Conservation (phyloP, 352 stramenopile species). For the Phytophthora sp. region DNA sequence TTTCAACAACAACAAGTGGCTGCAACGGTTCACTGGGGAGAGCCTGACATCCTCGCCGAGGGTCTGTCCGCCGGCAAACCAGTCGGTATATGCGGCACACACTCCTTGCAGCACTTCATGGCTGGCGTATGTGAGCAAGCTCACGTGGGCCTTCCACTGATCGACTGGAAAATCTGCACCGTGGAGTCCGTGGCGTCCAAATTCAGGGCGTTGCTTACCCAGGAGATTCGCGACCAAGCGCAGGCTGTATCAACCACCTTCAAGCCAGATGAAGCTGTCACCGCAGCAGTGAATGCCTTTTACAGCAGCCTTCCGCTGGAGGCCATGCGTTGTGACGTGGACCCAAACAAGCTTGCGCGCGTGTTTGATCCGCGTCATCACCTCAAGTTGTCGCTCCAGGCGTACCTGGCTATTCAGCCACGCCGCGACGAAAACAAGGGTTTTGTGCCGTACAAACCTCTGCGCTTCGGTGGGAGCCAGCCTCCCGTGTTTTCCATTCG, state of each 20-base stretch:
- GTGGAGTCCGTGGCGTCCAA: slow-evolving; percentile 52
- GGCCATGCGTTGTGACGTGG: slow-evolving; percentile 79
- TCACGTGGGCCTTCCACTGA: slow-evolving; percentile 69
- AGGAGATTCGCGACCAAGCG: slow-evolving; percentile 40
- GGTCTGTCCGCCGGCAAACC: slow-evolving; percentile 78
- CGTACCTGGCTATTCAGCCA: slow-evolving; percentile 26
- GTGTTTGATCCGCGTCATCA: slow-evolving; percentile 37
- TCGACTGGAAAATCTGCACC: slow-evolving; percentile 65
- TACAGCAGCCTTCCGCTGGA: slow-evolving; percentile 68
- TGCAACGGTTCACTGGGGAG: slow-evolving; percentile 72
- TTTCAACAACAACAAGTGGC: slow-evolving; percentile 57
- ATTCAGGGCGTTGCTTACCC: slow-evolving; percentile 53
- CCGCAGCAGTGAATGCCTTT: slow-evolving; percentile 68
- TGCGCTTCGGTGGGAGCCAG: slow-evolving; percentile 24
- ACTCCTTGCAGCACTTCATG: slow-evolving; percentile 88
- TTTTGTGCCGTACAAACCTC: slow-evolving; percentile 34
- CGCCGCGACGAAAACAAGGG: slow-evolving; percentile 27
- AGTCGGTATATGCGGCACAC: slow-evolving; percentile 87
- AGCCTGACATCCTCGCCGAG: slow-evolving; percentile 70
- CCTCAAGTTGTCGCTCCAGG: slow-evolving; percentile 41
- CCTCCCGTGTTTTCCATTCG: slow-evolving; percentile 31
- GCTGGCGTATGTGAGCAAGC: slow-evolving; percentile 62
- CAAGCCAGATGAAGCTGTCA: slow-evolving; percentile 56
- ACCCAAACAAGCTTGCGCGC: slow-evolving; percentile 31
- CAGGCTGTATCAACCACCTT: slow-evolving; percentile 47